Evolutionary conservation across 495 filamentous ascomycete genomes (phyloP).

Genomic region (Niebla homalea): DNA sequence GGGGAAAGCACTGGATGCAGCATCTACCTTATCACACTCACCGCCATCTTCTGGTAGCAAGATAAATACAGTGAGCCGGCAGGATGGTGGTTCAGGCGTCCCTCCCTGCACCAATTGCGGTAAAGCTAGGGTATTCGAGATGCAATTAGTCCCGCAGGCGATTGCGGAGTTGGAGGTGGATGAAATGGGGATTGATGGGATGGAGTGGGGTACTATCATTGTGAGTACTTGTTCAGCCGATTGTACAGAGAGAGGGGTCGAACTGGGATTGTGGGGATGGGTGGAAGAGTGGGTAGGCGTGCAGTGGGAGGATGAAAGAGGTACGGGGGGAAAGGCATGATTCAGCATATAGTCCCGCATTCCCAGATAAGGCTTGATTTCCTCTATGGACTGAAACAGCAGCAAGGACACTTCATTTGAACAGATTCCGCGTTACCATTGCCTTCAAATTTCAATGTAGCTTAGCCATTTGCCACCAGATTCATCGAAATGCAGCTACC

Average conservation of each 20-base stretch:
- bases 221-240: constrained; percentile 68
- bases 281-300: constrained; percentile 93
- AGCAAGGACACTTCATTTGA: too few species aligned
- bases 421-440: too few species aligned
- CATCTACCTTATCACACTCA: neutral
- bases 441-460: too few species aligned
- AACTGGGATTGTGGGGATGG: constrained; percentile 45
- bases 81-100: constrained; percentile 25
- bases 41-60: too few species aligned
- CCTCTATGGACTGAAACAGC: too few species aligned
- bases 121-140: constrained; percentile 66
- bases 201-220: constrained; percentile 98
- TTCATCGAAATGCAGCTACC: too few species aligned
- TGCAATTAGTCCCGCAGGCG: constrained; percentile 81
- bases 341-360: neutral
- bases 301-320: constrained; percentile 74
- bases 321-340: neutral
- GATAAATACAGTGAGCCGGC: too few species aligned
- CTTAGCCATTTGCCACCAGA: too few species aligned
- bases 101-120: constrained; percentile 70
- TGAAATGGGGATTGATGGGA: constrained; percentile 66
- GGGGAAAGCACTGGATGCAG: constrained; percentile 41
- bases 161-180: constrained; percentile 81
- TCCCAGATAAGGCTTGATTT: too few species aligned
- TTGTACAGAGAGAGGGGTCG: constrained; percentile 40